These are phyloP conservation scores for Cordyceps javanica DNA, from an alignment of 2,329 filamentous ascomycete genomes.

Conservation along the genomic window DNA sequence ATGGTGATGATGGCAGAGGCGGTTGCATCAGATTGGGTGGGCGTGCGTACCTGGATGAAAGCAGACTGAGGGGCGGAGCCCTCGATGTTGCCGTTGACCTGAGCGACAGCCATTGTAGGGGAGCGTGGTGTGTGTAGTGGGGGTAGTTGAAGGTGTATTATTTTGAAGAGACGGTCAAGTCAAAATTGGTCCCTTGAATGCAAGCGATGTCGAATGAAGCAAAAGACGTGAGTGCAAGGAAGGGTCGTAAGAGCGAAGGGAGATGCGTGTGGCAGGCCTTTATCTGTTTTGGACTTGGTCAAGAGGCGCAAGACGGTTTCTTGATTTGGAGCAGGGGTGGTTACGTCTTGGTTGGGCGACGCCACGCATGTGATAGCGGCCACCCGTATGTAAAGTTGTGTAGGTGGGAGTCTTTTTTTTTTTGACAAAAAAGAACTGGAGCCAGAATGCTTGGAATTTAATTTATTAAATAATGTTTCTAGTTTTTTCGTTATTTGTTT, in stretches of 20 bases:
- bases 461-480: too few relatives aligned
- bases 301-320: conserved; percentile 6
- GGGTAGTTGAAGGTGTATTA: background rate
- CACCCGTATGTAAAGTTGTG: background rate
- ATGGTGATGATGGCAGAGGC: background rate
- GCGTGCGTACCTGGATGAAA: conserved; percentile 40
- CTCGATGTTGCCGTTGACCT: conserved; percentile 14
- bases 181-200: background rate
- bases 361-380: conserved; percentile 14
- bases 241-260: background rate
- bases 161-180: background rate
- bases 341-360: conserved; percentile 3
- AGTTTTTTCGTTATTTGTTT: too few relatives aligned
- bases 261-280: conserved; percentile 11
- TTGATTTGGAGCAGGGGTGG: conserved; percentile 10
- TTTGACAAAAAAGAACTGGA: background rate
- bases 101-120: conserved; percentile 13
- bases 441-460: too few relatives aligned
- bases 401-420: background rate
- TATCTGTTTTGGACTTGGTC: conserved; percentile 10
- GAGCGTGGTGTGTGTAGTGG: background rate
- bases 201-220: background rate
- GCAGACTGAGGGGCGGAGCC: conserved; percentile 29
- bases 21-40: background rate
- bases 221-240: background rate